Conservation (phyloP, 2,329 filamentous ascomycete genomes). For the Monosporascus sp. region DNA sequence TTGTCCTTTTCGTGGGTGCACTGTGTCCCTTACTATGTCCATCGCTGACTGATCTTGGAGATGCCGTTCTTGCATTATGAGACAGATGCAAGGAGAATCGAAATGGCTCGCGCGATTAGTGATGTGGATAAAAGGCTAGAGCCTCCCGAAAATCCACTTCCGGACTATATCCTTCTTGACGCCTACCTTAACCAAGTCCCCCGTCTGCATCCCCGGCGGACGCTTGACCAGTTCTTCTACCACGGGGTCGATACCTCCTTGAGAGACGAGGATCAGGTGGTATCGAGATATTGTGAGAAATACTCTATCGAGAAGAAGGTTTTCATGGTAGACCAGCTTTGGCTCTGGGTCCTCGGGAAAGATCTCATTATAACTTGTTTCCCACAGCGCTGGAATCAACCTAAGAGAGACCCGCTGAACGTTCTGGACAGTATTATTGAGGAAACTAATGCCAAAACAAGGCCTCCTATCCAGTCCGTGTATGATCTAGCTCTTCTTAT, state of each 20-base stretch:
- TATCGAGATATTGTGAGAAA: conserved; percentile 49
- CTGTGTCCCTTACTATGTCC: conserved; percentile 11
- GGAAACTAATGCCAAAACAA: conserved; percentile 59
- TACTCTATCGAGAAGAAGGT: conserved; percentile 46
- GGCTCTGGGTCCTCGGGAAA: conserved; percentile 56
- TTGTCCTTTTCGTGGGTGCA: conserved; percentile 31
- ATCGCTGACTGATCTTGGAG: conserved; percentile 31
- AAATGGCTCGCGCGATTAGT: conserved; percentile 51
- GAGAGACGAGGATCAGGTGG: conserved; percentile 59
- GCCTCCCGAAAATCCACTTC: conserved; percentile 19
- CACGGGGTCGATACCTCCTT: conserved; percentile 56
- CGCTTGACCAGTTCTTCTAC: conserved; percentile 62
- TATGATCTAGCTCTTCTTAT: conserved; percentile 60
- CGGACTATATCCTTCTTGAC: conserved; percentile 41
- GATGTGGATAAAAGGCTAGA: conserved; percentile 26
- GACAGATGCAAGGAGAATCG: conserved; percentile 45
- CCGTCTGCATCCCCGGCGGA: conserved; percentile 54
- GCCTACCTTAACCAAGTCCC: conserved; percentile 42
- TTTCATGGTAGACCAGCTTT: conserved; percentile 66
- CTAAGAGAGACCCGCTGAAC: conserved; percentile 57
- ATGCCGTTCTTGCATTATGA: conserved; percentile 65
- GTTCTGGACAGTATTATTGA: conserved; percentile 59
- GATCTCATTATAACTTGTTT: conserved; percentile 57
- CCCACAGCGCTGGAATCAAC: conserved; percentile 54
- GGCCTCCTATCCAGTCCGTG: conserved; percentile 53